Base-by-base conservation (phyloP, 352 stramenopile genomes). In the Elongisporangium undulatum region DNA sequence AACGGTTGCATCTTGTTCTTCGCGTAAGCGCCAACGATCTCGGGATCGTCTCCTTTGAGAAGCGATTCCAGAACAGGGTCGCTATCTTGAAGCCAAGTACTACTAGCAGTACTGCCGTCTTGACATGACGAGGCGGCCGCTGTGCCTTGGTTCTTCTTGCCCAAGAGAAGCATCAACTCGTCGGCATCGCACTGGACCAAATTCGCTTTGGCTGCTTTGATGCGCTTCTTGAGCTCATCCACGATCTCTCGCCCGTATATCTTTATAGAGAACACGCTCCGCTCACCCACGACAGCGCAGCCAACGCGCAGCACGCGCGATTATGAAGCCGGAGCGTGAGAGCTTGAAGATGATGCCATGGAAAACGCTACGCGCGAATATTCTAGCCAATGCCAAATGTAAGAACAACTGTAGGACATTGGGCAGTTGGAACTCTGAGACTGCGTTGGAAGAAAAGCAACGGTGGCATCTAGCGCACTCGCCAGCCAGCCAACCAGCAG, bases 391-490 rank as follows among this genome's bases (percentile, higher is more conserved):
- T 34, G 3, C 24, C 24, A 7, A 34, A 34, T 34, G 7, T 7
- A 34, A 7, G 24, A 34, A 34, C n/a, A n/a, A n/a, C n/a, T n/a
- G n/a, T 34, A 4, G 13, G 29, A 41, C 29, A 41, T 41, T 41
- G 29, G 29, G 29, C 29, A 6, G 29, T 41, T 41, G 29, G 29
- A 41, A 41, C 53, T 50, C 49, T 20, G 4, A 29, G 48, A 64
- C 63, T 4, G 34, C 19, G 20, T 23, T 21, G 8, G 29, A 6
- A 26, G 53, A 55, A 58, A 34, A 52, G 53, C 51, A 64, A 34
- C 21, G 4, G 29, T 41, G 9, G 8, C 29, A 41, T 41, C 29
- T 4, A 9, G 9, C 29, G 8, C 29, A 41, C n/a, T 41, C 29
- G 51, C 15, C 39, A 39, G 55, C 19, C 53, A 59, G 26, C 23